Base-by-base conservation (phyloP, 495 filamentous ascomycete genomes). In the Chaetomium fimeti region DNA sequence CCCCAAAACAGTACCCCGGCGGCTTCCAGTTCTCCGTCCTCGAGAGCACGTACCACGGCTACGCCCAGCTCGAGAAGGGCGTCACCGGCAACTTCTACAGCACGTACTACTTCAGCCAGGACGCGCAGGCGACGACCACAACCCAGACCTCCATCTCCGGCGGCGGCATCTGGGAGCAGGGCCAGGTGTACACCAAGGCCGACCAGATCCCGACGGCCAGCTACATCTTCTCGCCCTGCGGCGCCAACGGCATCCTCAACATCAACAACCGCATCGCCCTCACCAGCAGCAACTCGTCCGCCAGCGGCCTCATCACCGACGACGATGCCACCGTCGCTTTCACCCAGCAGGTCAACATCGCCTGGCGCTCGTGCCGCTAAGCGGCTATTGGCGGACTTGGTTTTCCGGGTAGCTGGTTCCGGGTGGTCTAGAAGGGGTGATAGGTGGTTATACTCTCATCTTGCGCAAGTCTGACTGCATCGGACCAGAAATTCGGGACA, bases 11-110 rank as follows among this genome's bases (percentile, higher is more conserved):
- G 72, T 85, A 85, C 74, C 84, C 84, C 43, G 78, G 77, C 51
- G 84, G 84, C 57, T 87, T 84, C 81, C 81, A 84, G 71, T 86
- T 82, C 74, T 73, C 82, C 45, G 73, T 85, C 27, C 75, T 83
- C 61, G 76, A 82, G 63, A 79, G 77, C 62, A 83, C 80, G 9
- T 85, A 86, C 78, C 82, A 83, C 77, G 84, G 84, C 62, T 86
- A 77, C 57, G 84, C 81, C 0, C 77, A 79, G 68, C 74, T 85
- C 48, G 82, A 85, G 53, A 43, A 60, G 48, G 81, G 81, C 47
- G 81, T 85, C 54, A 85, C 82, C 15, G 84, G 82, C 29, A 78
- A 69, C 63, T 84, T 85, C 71, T 78, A 80, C 66, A 81, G 82
- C 68, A 81, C 81, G 43, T 86, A 87, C 76, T 86, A 79, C 76